Conservation (phyloP, 352 stramenopile species). For the Aphanomyces astaci region DNA sequence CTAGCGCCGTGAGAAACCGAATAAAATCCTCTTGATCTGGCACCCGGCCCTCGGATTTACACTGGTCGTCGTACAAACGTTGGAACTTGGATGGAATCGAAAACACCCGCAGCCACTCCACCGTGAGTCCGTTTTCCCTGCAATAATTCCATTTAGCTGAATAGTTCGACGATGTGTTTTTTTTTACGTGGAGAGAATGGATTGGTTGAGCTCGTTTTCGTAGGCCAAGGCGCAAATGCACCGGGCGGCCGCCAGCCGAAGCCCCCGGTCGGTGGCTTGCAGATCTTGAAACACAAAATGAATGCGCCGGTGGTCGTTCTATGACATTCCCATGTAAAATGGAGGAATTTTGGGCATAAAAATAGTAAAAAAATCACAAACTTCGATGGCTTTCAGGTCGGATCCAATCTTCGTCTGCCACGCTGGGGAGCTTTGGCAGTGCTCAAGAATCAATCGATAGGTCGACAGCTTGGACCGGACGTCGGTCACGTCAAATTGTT, state of each 20-base stretch:
- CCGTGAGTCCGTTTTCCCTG: conserved; percentile 9
- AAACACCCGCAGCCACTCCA: conserved; percentile 14
- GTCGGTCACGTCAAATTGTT: conserved; percentile 16
- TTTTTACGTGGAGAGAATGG: background rate
- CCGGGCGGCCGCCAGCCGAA: conserved; percentile 9
- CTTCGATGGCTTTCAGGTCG: conserved; percentile 5
- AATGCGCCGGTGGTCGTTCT: background rate
- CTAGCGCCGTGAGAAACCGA: background rate
- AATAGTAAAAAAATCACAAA: background rate
- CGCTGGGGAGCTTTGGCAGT: background rate
- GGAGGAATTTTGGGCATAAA: background rate
- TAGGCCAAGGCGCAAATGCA: conserved; percentile 20
- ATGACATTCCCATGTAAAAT: background rate
- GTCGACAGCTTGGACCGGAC: conserved; percentile 7
- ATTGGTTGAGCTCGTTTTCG: conserved; percentile 10
- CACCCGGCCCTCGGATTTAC: background rate
- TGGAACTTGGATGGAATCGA: conserved; percentile 20
- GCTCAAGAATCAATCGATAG: conserved; percentile 13
- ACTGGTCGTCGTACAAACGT: conserved; percentile 14
- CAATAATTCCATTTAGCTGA: too few relatives aligned
- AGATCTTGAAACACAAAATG: conserved; percentile 18
- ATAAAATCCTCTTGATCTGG: conserved; percentile 17
- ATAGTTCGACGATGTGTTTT: too few relatives aligned
- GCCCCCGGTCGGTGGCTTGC: background rate
- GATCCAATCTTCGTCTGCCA: conserved; percentile 15